Evolutionary conservation across 495 filamentous ascomycete species (phyloP), one percentile per base, ranked within the genome.

Genomic region (Talaromyces stipitatus): DNA sequence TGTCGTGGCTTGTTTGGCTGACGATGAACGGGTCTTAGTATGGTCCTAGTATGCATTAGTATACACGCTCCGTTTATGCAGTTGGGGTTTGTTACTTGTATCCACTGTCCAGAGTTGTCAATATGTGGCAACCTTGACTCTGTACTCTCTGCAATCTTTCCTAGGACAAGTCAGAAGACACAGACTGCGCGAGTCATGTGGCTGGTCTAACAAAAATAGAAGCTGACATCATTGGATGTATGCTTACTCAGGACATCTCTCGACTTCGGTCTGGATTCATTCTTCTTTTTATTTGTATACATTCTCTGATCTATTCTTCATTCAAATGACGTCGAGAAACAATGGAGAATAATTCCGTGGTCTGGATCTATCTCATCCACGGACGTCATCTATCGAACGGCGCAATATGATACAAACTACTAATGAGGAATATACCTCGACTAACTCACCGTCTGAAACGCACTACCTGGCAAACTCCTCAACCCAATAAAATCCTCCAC

Each of bases 401-500:
- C 45, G 7, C 30, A 33, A 12, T 33, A 6, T 26, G 45, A 47
- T 47, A 10, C 18, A 18, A n/a, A 12, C 50, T 55, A 55, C 53
- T 30, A 64, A 54, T 66, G 62, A 22, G 65, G 61, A 6, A 66
- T 29, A 55, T 64, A 64, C 23, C 38, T 53, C 24, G 59, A 60
- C 68, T 66, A 72, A 1, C 30, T 12, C 8, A 68, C 61, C 1
- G 65, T 69, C 16, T 68, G 18, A 43, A 53, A 74, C 0, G 66
- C 70, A 45, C 52, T 60, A 12, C 57, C 57, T 2, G 69, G 72
- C 18, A 71, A 58, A 6, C 55, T 51, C 8, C 68, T 64, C 11
- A 74, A 8, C 10, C 61, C 62, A 41, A 73, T 66, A n/a, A 73
- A 64, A 28, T 67, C 67, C 51, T 76, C 69, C 4, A 68, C 59